These are phyloP conservation scores for Atalantia buxifolia DNA, from an alignment of 345 rosid genomes.

Conservation along the genomic window DNA sequence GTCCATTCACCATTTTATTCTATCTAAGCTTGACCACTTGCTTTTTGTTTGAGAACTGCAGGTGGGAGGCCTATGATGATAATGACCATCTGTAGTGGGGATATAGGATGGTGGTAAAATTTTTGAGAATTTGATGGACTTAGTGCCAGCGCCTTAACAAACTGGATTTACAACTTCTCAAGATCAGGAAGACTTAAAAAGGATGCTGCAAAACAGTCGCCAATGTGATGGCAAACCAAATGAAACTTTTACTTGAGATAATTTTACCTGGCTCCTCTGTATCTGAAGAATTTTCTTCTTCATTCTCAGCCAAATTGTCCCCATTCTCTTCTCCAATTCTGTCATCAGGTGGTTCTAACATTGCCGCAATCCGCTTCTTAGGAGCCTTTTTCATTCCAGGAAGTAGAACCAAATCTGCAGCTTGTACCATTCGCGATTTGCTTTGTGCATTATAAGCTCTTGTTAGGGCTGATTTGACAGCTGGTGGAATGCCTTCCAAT, in stretches of 20 bases:
- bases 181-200: not conserved
- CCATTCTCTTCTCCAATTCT: slow-evolving; percentile 61
- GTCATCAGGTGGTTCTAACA: slow-evolving; percentile 67
- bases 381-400: slow-evolving; percentile 85
- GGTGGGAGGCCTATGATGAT: not conserved
- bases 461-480: slow-evolving; percentile 89
- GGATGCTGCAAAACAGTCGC: not conserved
- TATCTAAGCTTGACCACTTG: not conserved
- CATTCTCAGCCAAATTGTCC: slow-evolving; percentile 47
- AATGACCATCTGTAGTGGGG: not conserved
- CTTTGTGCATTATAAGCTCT: slow-evolving; percentile 73
- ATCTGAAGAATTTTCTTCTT: slow-evolving; percentile 65
- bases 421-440: slow-evolving; percentile 71
- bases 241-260: not conserved
- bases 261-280: slow-evolving; percentile 57
- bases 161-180: not conserved
- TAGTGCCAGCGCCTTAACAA: not conserved
- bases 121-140: not conserved
- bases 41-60: not conserved
- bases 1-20: not conserved
- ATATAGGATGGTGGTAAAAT: not conserved
- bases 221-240: not conserved
- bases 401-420: slow-evolving; percentile 82
- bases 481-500: slow-evolving; percentile 73
- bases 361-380: slow-evolving; percentile 75